Percentiles rank a stretch among this genome's conserved stretches.
Conservation (phyloP, 495 filamentous ascomycete species). For the Viridothelium virens region DNA sequence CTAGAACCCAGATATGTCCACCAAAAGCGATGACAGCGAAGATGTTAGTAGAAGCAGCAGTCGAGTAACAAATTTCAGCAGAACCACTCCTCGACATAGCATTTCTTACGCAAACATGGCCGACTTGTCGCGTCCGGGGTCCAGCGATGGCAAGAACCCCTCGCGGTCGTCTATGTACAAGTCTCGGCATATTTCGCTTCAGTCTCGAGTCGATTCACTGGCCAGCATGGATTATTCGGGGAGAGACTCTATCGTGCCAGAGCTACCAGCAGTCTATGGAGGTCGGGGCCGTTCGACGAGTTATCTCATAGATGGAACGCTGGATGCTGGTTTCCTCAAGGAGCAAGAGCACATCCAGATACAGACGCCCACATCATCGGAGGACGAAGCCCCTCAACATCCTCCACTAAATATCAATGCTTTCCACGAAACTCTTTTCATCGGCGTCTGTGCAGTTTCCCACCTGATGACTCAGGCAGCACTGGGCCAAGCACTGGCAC, state of each 20-base stretch:
- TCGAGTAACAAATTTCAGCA: constrained; percentile 10
- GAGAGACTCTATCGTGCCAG: constrained; percentile 10
- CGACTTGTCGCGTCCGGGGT: background rate
- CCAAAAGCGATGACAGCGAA: background rate
- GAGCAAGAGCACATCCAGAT: constrained; percentile 10
- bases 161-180: constrained; percentile 19
- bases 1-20: background rate
- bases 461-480: constrained; percentile 35
- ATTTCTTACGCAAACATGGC: background rate
- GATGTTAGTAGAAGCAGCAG: background rate
- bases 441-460: constrained; percentile 26
- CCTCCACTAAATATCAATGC: constrained; percentile 14
- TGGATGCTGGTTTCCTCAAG: background rate
- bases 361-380: constrained; percentile 7
- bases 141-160: constrained; percentile 13
- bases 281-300: constrained; percentile 14
- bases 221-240: constrained; percentile 20
- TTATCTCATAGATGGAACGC: constrained; percentile 15
- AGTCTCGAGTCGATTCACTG: constrained; percentile 25
- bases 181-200: constrained; percentile 27
- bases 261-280: constrained; percentile 18
- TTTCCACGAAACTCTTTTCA: constrained; percentile 25
- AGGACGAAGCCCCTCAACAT: background rate
- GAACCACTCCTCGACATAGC: constrained; percentile 1
- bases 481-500: constrained; percentile 30